Percentiles rank a stretch among this genome's conserved stretches.
Conservation (phyloP, 129 eudicot genomes). For the sunflower (Helianthus annuus) region HanXRQr2.0-SUNRISE NC_035433.2:139943705-139944204, state of each 20-base stretch:
- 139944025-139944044: slow-evolving; percentile 55
- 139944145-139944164: slow-evolving; percentile 95
- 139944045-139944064: slow-evolving; percentile 96
- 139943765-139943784: slow-evolving; percentile 50
- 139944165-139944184: not conserved
- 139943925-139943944: slow-evolving; percentile 70
- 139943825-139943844: slow-evolving; percentile 80
- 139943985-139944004: slow-evolving; percentile 20
- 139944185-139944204: not conserved
- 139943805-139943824: slow-evolving; percentile 72
- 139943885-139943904: slow-evolving; percentile 13
- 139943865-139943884: slow-evolving; percentile 27
- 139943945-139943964: slow-evolving; percentile 99
- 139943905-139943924: slow-evolving; percentile 18
- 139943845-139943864: slow-evolving; percentile 43
- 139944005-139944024: slow-evolving; percentile 37
- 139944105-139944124: slow-evolving; percentile 85
- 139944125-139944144: slow-evolving; percentile 90
- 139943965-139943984: slow-evolving; percentile 48
- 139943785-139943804: slow-evolving; percentile 99
- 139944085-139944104: slow-evolving; percentile 86
- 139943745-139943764: slow-evolving; percentile 7
- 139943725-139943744: slow-evolving; percentile 16
- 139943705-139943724: not conserved
- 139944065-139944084: slow-evolving; percentile 95